Conservation (phyloP, 2,329 filamentous ascomycete species). For the Fusarium veterinarium region DNA sequence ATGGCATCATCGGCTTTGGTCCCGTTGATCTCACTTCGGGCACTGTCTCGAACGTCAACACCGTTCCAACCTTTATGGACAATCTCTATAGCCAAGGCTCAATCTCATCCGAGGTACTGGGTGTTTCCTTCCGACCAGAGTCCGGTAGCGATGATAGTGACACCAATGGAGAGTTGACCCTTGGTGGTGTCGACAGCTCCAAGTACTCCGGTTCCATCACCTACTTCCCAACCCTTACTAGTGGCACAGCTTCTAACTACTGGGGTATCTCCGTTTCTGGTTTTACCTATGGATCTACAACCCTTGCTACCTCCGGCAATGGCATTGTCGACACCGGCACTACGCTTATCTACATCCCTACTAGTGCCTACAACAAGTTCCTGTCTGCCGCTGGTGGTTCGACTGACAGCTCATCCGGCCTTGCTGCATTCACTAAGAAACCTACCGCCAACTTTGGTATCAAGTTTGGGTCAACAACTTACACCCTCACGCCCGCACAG, state of each 20-base stretch:
- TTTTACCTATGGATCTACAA: neutral
- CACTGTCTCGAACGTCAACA: neutral
- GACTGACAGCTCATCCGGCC: neutral
- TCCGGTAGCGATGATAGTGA: neutral
- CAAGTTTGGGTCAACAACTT: neutral
- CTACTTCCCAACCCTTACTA: neutral
- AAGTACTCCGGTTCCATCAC: neutral
- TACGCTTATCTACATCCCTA: constrained; percentile 1
- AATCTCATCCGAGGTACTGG: neutral
- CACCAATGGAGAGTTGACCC: neutral
- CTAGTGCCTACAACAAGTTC: neutral
- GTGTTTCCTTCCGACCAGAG: neutral
- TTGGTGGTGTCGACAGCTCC: constrained; percentile 1
- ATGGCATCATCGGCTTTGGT: neutral
- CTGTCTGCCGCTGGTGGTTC: neutral
- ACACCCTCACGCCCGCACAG: neutral
- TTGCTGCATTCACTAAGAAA: neutral
- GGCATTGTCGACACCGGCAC: constrained; percentile 2
- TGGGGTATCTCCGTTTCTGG: neutral
- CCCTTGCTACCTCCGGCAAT: neutral
- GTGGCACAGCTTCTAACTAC: neutral
- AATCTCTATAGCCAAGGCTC: neutral
- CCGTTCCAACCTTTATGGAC: neutral
- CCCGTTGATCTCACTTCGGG: neutral
- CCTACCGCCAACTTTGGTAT: neutral